phyloP scores from a whole-genome alignment of 1,284 basidiomycete genomes.

The Fomitopsis schrenkii region DNA sequence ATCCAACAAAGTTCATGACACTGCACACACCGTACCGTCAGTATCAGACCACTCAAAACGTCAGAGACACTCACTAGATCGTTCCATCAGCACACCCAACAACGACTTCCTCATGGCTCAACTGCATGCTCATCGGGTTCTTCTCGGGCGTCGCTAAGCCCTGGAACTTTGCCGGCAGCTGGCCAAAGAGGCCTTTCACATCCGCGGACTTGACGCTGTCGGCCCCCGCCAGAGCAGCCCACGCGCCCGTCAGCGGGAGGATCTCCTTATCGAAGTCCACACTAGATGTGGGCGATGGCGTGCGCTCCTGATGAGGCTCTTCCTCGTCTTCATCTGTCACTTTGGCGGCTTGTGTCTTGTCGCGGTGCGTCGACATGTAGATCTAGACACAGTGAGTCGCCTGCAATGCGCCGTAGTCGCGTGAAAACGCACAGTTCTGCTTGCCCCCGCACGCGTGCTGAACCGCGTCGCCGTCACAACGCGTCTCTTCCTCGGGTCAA shows the following conservation, averaged over 20 bases:
- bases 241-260: slow-evolving; percentile 59
- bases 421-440: slow-evolving; percentile 57
- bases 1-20: slow-evolving; percentile 73
- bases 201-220: slow-evolving; percentile 29
- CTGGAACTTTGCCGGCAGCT: slow-evolving; percentile 58
- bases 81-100: slow-evolving; percentile 86
- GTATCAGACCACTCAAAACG: neutral
- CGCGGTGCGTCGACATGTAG: slow-evolving; percentile 73
- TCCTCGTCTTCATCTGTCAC: slow-evolving; percentile 27
- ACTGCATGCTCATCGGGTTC: slow-evolving; percentile 86
- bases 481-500: slow-evolving; percentile 75
- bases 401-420: too few relatives aligned
- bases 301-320: slow-evolving; percentile 12
- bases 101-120: slow-evolving; percentile 82
- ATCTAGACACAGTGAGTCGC: slow-evolving; percentile 42
- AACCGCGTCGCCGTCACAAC: slow-evolving; percentile 85
- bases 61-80: slow-evolving; percentile 61
- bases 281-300: slow-evolving; percentile 20
- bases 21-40: slow-evolving; percentile 27
- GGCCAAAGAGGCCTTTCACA: slow-evolving; percentile 55
- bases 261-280: slow-evolving; percentile 63
- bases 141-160: slow-evolving; percentile 79
- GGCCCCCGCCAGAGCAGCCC: slow-evolving; percentile 54
- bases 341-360: slow-evolving; percentile 37
- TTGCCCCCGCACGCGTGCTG: slow-evolving; percentile 75